phyloP scores from a whole-genome alignment of 2,329 filamentous ascomycete species.

The Sclerotiophoma versabilis region DNA sequence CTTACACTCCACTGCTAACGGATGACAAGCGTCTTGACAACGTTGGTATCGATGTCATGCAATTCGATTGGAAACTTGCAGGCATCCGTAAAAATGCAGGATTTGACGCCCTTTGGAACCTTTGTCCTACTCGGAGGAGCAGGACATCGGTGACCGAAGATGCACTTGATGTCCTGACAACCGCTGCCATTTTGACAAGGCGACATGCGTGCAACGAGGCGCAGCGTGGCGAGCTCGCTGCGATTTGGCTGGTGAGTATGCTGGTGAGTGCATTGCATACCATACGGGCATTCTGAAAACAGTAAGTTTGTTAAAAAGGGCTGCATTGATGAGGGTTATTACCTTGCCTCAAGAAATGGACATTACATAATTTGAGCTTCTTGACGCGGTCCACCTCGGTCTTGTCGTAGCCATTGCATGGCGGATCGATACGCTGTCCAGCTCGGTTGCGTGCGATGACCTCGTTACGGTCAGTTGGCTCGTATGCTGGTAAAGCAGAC shows the following conservation, averaged over 20 bases:
- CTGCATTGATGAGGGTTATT: too few species aligned
- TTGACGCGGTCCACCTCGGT: constrained; percentile 66
- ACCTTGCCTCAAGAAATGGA: constrained; percentile 62
- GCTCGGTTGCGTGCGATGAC: constrained; percentile 63
- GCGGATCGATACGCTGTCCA: constrained; percentile 66
- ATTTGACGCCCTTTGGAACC: constrained; percentile 58
- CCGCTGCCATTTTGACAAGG: constrained; percentile 65
- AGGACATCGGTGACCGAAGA: constrained; percentile 69
- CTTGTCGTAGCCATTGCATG: constrained; percentile 59
- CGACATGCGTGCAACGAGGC: constrained; percentile 68
- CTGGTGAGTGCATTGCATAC: constrained; percentile 62
- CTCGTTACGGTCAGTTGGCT: constrained; percentile 38
- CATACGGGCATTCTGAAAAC: constrained; percentile 60
- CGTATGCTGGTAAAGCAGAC: constrained; percentile 25
- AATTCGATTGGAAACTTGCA: constrained; percentile 66
- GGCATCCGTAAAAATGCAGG: constrained; percentile 64
- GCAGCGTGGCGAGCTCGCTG: constrained; percentile 61
- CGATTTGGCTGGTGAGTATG: constrained; percentile 62
- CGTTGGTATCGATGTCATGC: constrained; percentile 64
- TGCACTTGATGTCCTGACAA: constrained; percentile 67
- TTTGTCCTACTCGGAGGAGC: constrained; percentile 52
- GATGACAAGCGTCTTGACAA: constrained; percentile 60
- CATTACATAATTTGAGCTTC: constrained; percentile 69
- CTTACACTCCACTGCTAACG: too few species aligned
- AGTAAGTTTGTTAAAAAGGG: too few species aligned